Evolutionary conservation across 768 basidiomycete genomes (phyloP).

Genomic region (Daedaleopsis sinensis): DNA sequence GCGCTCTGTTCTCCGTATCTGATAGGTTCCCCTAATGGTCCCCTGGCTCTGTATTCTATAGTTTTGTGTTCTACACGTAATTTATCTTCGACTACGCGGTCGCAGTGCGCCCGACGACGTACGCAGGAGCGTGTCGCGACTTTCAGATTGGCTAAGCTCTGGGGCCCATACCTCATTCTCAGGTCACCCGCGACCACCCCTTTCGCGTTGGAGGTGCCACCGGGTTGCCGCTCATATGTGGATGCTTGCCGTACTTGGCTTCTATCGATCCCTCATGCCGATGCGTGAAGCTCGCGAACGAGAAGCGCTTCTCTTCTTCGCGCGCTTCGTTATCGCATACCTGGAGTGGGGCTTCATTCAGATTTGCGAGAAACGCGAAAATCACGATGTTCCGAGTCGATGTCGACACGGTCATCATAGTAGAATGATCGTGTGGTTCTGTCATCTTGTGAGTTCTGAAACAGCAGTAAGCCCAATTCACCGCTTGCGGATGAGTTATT

Average conservation of each 20-base stretch:
- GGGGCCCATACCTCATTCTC: not conserved
- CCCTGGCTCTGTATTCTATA: conserved; percentile 11
- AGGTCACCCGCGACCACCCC: not conserved
- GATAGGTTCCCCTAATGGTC: conserved; percentile 20
- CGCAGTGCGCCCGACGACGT: not conserved
- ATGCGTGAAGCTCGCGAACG: not conserved
- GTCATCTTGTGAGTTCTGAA: too few relatives aligned
- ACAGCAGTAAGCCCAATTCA: too few relatives aligned
- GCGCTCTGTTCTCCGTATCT: not conserved
- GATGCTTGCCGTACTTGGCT: not conserved
- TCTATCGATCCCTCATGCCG: not conserved
- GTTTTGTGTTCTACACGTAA: conserved; percentile 12
- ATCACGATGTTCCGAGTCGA: not conserved
- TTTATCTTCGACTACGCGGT: conserved; percentile 2
- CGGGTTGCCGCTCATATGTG: not conserved
- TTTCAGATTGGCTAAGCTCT: not conserved
- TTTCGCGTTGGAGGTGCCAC: not conserved
- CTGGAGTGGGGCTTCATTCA: not conserved
- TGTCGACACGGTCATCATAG: not conserved
- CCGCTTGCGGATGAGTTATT: too few relatives aligned
- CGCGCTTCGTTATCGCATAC: not conserved
- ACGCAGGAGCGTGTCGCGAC: conserved; percentile 6
- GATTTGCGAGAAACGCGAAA: not conserved
- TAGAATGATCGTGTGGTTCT: not conserved
- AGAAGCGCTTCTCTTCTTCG: not conserved